phyloP scores from a whole-genome alignment of 306 rosid genomes.

The Prunus kanzakura region DNA sequence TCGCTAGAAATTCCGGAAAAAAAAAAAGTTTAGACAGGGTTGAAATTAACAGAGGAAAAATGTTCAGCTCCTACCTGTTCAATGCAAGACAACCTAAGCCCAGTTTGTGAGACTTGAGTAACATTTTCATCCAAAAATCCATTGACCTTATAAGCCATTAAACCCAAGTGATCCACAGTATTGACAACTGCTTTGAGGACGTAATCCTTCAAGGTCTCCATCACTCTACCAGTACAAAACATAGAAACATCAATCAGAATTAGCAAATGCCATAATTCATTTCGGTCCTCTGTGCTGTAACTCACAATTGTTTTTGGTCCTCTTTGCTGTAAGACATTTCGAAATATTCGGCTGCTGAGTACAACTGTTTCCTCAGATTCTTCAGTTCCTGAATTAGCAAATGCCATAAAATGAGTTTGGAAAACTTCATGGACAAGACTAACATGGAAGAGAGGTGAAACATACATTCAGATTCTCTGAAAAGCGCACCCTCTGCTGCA shows the following conservation, averaged over 20 bases:
- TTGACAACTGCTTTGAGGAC: slow-evolving; percentile 36
- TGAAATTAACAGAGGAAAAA: background rate
- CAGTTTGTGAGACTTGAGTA: slow-evolving; percentile 16
- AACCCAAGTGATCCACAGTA: slow-evolving; percentile 41
- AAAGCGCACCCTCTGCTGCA: slow-evolving; percentile 39
- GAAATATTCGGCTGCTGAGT: slow-evolving; percentile 44
- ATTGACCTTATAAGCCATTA: slow-evolving; percentile 33
- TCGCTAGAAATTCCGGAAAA: slow-evolving; percentile 22
- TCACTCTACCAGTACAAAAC: slow-evolving; percentile 16
- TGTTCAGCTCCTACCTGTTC: slow-evolving; percentile 22
- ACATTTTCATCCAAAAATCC: slow-evolving; percentile 29
- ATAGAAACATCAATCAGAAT: background rate
- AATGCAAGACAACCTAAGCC: slow-evolving; percentile 25
- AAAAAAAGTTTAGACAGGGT: background rate
- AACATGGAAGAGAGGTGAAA: background rate
- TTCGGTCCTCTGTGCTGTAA: background rate
- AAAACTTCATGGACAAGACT: too few relatives aligned
- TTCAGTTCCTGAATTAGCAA: slow-evolving; percentile 34
- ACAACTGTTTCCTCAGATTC: slow-evolving; percentile 38
- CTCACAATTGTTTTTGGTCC: slow-evolving; percentile 33
- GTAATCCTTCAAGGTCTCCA: slow-evolving; percentile 41
- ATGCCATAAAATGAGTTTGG: background rate
- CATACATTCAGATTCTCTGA: slow-evolving; percentile 35
- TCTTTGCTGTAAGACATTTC: slow-evolving; percentile 33
- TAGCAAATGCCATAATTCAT: too few relatives aligned